These are phyloP conservation scores for Globisporangium rhizosaccharum DNA, from an alignment of 352 stramenopile species.

Conservation along the genomic window DNA sequence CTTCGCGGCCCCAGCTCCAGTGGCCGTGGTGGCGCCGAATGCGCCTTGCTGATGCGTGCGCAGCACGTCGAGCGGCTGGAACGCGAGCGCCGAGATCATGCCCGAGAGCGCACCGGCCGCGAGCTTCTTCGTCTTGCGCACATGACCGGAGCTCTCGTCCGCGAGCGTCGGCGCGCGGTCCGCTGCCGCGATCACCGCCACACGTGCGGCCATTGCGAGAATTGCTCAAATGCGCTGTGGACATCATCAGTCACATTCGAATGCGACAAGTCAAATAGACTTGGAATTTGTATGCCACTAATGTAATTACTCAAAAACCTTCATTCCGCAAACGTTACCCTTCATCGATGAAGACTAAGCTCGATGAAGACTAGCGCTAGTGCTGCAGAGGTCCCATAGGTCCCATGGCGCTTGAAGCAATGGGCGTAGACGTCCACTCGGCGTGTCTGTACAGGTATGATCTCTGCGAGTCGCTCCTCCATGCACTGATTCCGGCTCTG, in stretches of 20 bases:
- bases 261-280: not conserved
- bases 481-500: constrained; percentile 34
- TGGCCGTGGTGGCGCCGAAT: constrained; percentile 29
- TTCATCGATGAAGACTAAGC: too few relatives aligned
- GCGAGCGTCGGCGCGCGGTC: constrained; percentile 1
- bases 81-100: constrained; percentile 76
- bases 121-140: constrained; percentile 69
- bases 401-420: too few relatives aligned
- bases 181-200: constrained; percentile 1
- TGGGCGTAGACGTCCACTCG: too few relatives aligned
- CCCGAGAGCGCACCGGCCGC: constrained; percentile 61
- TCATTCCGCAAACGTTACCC: too few relatives aligned
- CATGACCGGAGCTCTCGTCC: constrained; percentile 11
- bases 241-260: not conserved
- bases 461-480: constrained; percentile 55
- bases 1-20: not conserved
- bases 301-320: too few relatives aligned
- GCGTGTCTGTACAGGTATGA: constrained; percentile 7
- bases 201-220: constrained; percentile 9
- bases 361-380: too few relatives aligned
- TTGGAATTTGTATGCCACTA: too few relatives aligned
- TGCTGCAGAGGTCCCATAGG: too few relatives aligned
- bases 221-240: not conserved
- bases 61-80: constrained; percentile 83
- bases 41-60: constrained; percentile 81